These are phyloP conservation scores for Aurantiochytrium sp. DNA, from an alignment of 108 stramenopile species.

Conservation along the genomic window DNA sequence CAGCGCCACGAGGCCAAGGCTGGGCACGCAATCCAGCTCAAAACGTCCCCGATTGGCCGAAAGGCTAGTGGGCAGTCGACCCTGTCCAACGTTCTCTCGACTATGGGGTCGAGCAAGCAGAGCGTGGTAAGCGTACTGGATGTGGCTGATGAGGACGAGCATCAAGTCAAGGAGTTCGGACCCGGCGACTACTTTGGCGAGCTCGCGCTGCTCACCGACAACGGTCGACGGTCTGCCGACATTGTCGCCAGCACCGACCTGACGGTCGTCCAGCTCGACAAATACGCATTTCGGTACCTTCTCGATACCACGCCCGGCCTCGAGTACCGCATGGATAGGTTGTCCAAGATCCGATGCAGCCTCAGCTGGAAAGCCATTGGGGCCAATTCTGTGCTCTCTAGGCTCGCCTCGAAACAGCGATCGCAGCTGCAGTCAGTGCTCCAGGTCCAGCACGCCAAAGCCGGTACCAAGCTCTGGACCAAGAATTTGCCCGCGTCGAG, in stretches of 20 bases:
- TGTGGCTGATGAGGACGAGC: not conserved
- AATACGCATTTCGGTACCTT: not conserved
- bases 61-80: not conserved
- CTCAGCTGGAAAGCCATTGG: conserved; percentile 9
- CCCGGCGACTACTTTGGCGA: conserved; percentile 18
- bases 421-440: conserved; percentile 18
- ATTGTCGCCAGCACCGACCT: not conserved
- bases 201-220: not conserved
- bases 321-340: conserved; percentile 5
- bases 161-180: not conserved
- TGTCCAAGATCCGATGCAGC: not conserved
- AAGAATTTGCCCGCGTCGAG: not conserved
- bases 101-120: not conserved
- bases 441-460: not conserved
- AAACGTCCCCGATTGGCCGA: not conserved
- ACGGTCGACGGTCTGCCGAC: not conserved
- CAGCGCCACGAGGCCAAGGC: not conserved
- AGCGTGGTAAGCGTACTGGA: not conserved
- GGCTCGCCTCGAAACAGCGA: not conserved
- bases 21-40: not conserved
- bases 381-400: not conserved
- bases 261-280: not conserved
- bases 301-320: conserved; percentile 6
- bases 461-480: not conserved
- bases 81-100: not conserved